These are phyloP conservation scores for Aspergillus affinis DNA, from an alignment of 495 filamentous ascomycete species.

Conservation along the genomic window DNA sequence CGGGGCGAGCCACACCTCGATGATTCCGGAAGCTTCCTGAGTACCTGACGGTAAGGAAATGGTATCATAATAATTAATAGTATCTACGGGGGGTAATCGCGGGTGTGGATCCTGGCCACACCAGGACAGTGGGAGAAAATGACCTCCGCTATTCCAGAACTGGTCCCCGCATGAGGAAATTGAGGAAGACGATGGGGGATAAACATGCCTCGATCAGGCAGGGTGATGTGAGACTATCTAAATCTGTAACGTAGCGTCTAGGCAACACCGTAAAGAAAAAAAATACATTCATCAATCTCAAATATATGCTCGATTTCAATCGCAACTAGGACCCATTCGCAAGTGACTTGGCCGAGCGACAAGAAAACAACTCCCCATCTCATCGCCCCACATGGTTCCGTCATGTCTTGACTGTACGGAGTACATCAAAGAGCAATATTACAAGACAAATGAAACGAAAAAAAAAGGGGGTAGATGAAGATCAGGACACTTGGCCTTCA, in stretches of 20 bases:
- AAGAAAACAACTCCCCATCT: neutral
- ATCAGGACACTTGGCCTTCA: constrained; percentile 1
- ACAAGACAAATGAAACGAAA: neutral
- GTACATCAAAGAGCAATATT: neutral
- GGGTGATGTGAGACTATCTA: neutral
- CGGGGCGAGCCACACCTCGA: constrained; percentile 1
- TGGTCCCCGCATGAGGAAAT: neutral
- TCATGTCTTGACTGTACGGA: neutral
- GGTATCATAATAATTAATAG: neutral
- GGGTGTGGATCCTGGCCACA: neutral
- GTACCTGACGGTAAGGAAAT: neutral
- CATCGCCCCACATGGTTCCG: neutral
- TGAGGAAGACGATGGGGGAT: neutral
- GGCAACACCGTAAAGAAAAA: neutral
- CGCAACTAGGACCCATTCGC: neutral
- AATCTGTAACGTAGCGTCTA: neutral
- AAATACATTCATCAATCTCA: neutral
- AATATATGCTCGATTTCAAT: neutral
- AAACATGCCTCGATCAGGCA: neutral
- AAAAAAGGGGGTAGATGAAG: neutral
- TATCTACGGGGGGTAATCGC: no score
- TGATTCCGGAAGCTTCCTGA: constrained; percentile 4
- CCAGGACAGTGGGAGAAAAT: neutral
- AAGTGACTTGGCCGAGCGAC: neutral
- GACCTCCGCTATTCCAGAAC: neutral